Conservation (phyloP, 2,329 filamentous ascomycete genomes). For the Macrophomina pseudophaseolina region DNA sequence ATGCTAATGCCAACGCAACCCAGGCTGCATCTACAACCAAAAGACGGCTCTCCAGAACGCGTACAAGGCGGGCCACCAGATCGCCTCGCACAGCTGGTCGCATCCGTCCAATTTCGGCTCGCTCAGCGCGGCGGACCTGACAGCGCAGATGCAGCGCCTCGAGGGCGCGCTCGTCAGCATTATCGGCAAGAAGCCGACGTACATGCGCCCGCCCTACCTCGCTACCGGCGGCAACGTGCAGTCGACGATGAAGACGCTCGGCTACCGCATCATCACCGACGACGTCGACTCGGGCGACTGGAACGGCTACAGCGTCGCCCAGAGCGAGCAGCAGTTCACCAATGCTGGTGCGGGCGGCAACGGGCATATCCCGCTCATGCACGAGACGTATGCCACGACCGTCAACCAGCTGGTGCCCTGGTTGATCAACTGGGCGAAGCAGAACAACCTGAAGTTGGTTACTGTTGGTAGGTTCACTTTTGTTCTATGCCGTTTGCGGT, state of each 20-base stretch:
- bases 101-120: constrained; percentile 42
- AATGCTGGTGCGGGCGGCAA: constrained; percentile 41
- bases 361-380: constrained; percentile 43
- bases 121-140: constrained; percentile 37
- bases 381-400: constrained; percentile 42
- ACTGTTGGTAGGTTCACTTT: constrained; percentile 38
- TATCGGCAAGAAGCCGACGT: constrained; percentile 43
- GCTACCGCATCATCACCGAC: constrained; percentile 43
- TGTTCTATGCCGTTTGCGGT: neutral
- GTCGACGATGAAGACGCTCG: constrained; percentile 40
- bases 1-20: neutral
- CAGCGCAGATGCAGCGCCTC: constrained; percentile 39
- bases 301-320: constrained; percentile 39
- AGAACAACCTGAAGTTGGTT: constrained; percentile 42
- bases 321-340: constrained; percentile 41
- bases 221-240: constrained; percentile 40
- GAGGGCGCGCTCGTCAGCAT: constrained; percentile 44
- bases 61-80: constrained; percentile 42
- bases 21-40: constrained; percentile 44
- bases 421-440: constrained; percentile 45
- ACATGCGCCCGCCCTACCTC: constrained; percentile 45
- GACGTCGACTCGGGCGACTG: constrained; percentile 43
- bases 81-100: constrained; percentile 43
- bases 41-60: constrained; percentile 38
- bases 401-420: constrained; percentile 43